Base-by-base conservation (phyloP, 2,329 filamentous ascomycete genomes). In the Epichloe amarillans region DNA sequence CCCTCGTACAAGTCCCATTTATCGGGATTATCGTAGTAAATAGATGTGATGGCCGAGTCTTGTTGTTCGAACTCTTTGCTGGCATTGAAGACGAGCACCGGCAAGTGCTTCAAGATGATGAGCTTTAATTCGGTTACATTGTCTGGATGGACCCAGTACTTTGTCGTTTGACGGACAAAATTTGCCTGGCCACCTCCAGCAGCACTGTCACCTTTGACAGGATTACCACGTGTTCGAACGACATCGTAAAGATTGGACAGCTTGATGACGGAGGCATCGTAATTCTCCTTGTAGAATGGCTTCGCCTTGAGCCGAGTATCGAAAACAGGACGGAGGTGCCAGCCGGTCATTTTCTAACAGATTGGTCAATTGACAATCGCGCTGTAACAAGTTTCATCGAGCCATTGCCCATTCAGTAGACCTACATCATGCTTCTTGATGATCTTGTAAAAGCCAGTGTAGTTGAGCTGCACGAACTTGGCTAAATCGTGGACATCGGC, bases 401-500 rank as follows among this genome's bases (percentile, higher is more conserved):
- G 26, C 26, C 23, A 33, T 30, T 17, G 7, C 5, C 23, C 17
- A 38, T 23, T 21, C 47, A 26, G 12, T 5, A 11, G 38, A 55
- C 85, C 60, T 69, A 91, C 87, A 71, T 96, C 93, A 68, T 98
- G 93, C 76, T 98, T 98, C 77, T 98, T 98, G 69, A 98, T 95
- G 56, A 98, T 98, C 76, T 98, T 98, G 74, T 96, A 94, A 66
- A 98, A 98, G 5, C 93, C 93, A 0, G 91, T 97, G 65, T 98
- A 98, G 71, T 98, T 98, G 64, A 98, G 73, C 72, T 96, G 91
- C 6, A 95, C 94, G 66, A 95, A 98, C 71, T 97, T 97, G 67
- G 93, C 90, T 53, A 98, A 77, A 62, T 98, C 93, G 69, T 98
- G 91, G 21, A 98, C 93, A 63, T 98, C 91, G 59, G 93, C 93